Conservation (phyloP, 73 alveolate species). For the Blepharisma stoltei region DNA sequence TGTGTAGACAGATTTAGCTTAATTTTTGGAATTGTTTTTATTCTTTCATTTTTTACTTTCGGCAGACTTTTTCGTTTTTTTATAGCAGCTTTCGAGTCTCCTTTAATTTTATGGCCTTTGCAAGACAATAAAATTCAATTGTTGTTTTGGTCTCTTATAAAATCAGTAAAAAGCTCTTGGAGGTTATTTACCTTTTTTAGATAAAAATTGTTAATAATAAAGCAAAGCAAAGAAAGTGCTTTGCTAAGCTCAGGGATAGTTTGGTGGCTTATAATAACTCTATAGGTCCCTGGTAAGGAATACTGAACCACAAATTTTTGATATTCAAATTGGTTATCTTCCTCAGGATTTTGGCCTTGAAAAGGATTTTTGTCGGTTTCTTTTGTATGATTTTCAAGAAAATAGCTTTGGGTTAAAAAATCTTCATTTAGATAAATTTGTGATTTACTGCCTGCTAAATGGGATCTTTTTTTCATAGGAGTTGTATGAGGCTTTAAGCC, state of each 20-base stretch:
- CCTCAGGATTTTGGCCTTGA: neutral
- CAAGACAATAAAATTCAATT: neutral
- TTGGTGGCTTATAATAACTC: neutral
- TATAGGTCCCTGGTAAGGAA: neutral
- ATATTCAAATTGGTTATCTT: neutral
- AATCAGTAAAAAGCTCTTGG: constrained; percentile 16
- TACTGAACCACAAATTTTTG: neutral
- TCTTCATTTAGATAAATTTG: too few species aligned
- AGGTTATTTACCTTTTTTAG: neutral
- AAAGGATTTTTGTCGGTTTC: too few species aligned
- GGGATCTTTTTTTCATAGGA: too few species aligned
- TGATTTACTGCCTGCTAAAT: too few species aligned
- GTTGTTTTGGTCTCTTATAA: neutral
- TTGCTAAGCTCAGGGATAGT: constrained; percentile 10
- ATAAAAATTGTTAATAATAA: neutral
- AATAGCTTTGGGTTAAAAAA: too few species aligned
- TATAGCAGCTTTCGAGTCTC: neutral
- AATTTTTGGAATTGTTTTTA: too few species aligned
- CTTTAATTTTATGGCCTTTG: constrained; percentile 5
- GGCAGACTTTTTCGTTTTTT: neutral
- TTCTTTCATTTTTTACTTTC: neutral
- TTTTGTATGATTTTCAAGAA: too few species aligned
- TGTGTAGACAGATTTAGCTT: too few species aligned
- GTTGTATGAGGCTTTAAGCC: too few species aligned
- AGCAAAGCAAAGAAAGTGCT: neutral